Conservation (phyloP, 2,329 filamentous ascomycete genomes). For the Xylaria digitata region DNA sequence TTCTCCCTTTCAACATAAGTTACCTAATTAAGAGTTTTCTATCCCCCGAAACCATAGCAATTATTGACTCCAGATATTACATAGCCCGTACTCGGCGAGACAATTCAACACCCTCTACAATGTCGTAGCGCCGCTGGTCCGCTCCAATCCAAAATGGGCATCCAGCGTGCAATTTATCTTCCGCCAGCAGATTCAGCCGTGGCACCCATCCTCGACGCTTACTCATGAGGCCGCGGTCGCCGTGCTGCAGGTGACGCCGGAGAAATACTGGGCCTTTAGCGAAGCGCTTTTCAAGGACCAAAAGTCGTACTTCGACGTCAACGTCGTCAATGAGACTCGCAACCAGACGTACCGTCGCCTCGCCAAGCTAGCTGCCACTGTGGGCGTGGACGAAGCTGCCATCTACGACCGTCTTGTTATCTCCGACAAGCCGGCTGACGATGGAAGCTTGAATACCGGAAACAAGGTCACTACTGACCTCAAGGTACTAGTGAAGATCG, state of each 20-base stretch:
- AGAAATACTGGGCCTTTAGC: constrained; percentile 84
- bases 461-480: constrained; percentile 87
- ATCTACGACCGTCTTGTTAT: constrained; percentile 78
- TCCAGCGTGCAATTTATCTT: constrained; percentile 79
- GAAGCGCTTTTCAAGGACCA: constrained; percentile 74
- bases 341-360: constrained; percentile 87
- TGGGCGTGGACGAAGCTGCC: constrained; percentile 76
- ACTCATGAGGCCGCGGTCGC: constrained; percentile 86
- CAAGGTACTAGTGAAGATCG: constrained; percentile 84
- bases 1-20: too few relatives aligned
- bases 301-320: constrained; percentile 84
- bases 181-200: constrained; percentile 92
- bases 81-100: constrained; percentile 68
- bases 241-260: constrained; percentile 75
- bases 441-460: constrained; percentile 79
- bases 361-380: constrained; percentile 75
- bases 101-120: constrained; percentile 82
- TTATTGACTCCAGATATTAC: too few relatives aligned
- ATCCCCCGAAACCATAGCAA: too few relatives aligned
- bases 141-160: constrained; percentile 66
- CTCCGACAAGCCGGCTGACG: constrained; percentile 71
- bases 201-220: constrained; percentile 89
- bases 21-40: too few relatives aligned
- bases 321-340: constrained; percentile 82
- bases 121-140: constrained; percentile 72